phyloP scores from a whole-genome alignment of 2,329 filamentous ascomycete genomes.

The Diaporthe citrichinensis region DNA sequence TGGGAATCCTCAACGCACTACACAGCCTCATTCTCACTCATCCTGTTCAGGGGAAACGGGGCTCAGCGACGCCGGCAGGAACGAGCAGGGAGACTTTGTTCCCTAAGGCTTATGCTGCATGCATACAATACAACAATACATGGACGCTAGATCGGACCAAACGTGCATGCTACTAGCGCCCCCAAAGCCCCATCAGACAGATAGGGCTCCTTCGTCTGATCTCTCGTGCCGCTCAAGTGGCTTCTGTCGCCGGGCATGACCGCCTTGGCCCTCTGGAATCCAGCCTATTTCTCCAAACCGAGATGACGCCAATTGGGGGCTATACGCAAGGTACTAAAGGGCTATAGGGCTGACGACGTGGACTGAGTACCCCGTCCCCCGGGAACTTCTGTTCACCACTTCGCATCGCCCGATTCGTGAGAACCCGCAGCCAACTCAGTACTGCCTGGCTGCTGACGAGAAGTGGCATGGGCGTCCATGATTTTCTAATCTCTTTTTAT shows the following conservation, averaged over 20 bases:
- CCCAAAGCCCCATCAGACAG: not conserved
- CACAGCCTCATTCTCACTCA: slow-evolving; percentile 31
- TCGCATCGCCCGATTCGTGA: slow-evolving; percentile 13
- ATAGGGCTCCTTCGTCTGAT: slow-evolving; percentile 17
- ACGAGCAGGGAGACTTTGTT: slow-evolving; percentile 1
- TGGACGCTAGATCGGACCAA: slow-evolving; percentile 15
- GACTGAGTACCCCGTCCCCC: slow-evolving; percentile 12
- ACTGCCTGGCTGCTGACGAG: not conserved
- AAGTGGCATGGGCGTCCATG: not conserved
- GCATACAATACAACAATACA: not conserved
- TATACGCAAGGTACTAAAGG: slow-evolving; percentile 17
- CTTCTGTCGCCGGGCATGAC: slow-evolving; percentile 5
- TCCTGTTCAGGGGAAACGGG: slow-evolving; percentile 11
- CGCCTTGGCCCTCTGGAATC: slow-evolving; percentile 1
- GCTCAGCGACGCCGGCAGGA: slow-evolving; percentile 25
- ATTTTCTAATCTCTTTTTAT: no score
- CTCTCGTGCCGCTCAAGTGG: not conserved
- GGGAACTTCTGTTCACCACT: not conserved
- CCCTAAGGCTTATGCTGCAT: slow-evolving; percentile 18
- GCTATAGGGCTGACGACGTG: slow-evolving; percentile 19
- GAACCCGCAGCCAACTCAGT: not conserved
- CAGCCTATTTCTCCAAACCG: slow-evolving; percentile 9
- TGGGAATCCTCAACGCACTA: not conserved
- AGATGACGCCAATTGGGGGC: slow-evolving; percentile 22
- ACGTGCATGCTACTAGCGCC: slow-evolving; percentile 7